Conservation (phyloP, 495 filamentous ascomycete species). For the Hyaloscypha finlandica region DNA sequence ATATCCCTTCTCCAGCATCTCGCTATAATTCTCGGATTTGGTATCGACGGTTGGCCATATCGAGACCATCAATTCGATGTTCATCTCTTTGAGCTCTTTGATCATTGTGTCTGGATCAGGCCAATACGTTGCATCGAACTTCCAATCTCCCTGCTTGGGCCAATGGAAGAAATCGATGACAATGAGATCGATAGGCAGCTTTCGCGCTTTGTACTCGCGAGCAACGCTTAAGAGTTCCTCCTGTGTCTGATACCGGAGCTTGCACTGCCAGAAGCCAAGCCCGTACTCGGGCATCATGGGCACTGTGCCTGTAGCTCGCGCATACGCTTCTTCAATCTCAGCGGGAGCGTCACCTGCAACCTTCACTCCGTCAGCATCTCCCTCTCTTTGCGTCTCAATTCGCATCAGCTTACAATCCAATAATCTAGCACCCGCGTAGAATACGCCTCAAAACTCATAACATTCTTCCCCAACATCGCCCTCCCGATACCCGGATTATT, state of each 20-base stretch:
- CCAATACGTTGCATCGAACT: slow-evolving; percentile 58
- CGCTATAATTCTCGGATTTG: slow-evolving; percentile 50
- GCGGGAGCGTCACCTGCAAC: slow-evolving; percentile 52
- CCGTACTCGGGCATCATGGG: slow-evolving; percentile 66
- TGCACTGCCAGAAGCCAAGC: slow-evolving; percentile 64
- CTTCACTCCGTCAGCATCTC: no score
- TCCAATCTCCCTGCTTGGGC: slow-evolving; percentile 60
- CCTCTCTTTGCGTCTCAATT: no score
- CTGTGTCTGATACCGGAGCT: slow-evolving; percentile 60
- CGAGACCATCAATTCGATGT: slow-evolving; percentile 61
- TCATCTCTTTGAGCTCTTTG: slow-evolving; percentile 50
- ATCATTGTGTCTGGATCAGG: slow-evolving; percentile 61
- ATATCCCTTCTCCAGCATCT: slow-evolving; percentile 55
- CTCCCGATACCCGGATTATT: slow-evolving; percentile 59
- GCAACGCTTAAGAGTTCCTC: slow-evolving; percentile 56
- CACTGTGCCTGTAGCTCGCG: slow-evolving; percentile 50
- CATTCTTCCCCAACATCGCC: slow-evolving; percentile 56
- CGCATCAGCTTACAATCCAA: slow-evolving; percentile 44
- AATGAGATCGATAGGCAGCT: slow-evolving; percentile 57
- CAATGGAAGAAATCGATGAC: slow-evolving; percentile 65
- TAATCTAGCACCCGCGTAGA: slow-evolving; percentile 56
- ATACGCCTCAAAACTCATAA: slow-evolving; percentile 59
- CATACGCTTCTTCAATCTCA: slow-evolving; percentile 55
- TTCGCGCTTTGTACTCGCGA: slow-evolving; percentile 51
- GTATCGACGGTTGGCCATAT: slow-evolving; percentile 61